Conservation (phyloP, 1,284 basidiomycete genomes). For the Hortiboletus rubellus region DNA sequence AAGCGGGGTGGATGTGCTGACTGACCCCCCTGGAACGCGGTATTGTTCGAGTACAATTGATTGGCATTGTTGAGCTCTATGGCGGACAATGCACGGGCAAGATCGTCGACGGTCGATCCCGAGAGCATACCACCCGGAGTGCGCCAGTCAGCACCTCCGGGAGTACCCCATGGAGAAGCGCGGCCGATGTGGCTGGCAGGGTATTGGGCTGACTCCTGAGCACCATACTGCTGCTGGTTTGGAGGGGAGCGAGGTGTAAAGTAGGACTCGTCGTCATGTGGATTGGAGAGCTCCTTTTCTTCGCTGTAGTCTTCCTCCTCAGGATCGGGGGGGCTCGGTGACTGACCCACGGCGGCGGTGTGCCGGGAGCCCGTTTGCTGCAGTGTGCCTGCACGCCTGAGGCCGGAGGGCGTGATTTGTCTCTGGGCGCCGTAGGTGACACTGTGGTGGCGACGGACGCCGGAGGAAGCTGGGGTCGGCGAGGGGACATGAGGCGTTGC, state of each 20-base stretch:
- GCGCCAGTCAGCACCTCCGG: conserved; percentile 61
- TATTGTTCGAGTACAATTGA: conserved; percentile 36
- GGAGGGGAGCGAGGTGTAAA: conserved; percentile 35
- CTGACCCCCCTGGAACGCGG: conserved; percentile 44
- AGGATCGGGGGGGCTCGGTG: conserved; percentile 47
- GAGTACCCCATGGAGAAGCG: conserved; percentile 63
- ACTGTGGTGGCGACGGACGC: conserved; percentile 75
- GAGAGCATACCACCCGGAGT: conserved; percentile 39
- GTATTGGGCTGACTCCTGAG: conserved; percentile 42
- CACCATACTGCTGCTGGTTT: conserved; percentile 31
- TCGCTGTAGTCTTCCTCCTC: conserved; percentile 57
- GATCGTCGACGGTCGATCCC: conserved; percentile 60
- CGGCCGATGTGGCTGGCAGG: conserved; percentile 63
- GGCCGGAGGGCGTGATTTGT: conserved; percentile 47
- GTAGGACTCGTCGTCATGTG: conserved; percentile 61
- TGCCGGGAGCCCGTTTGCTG: conserved; percentile 47
- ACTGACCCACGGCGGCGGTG: conserved; percentile 37
- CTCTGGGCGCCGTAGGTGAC: conserved; percentile 65
- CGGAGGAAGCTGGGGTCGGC: conserved; percentile 64
- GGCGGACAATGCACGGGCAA: conserved; percentile 66
- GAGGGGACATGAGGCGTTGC: conserved; percentile 55
- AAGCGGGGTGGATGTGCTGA: conserved; percentile 66
- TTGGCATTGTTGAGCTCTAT: conserved; percentile 53
- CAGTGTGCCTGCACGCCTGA: conserved; percentile 75
- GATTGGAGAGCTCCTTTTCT: conserved; percentile 50